These are phyloP conservation scores for Scopulariopsis brevicaulis DNA, from an alignment of 2,329 filamentous ascomycete species.

Conservation along the genomic window DNA sequence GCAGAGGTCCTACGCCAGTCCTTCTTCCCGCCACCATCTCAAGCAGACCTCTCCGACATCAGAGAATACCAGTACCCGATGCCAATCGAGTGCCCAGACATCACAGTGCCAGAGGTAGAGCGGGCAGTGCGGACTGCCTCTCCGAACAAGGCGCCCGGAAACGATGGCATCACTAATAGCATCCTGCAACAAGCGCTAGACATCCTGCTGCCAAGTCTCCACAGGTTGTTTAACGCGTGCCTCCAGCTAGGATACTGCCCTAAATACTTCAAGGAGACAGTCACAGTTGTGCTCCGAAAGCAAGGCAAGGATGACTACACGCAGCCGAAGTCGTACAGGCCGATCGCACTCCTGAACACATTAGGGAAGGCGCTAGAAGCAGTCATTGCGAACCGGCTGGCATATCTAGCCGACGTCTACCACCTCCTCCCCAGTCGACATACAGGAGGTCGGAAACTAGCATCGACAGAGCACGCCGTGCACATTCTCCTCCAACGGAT, in stretches of 20 bases:
- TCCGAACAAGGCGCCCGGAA: slow-evolving; percentile 6
- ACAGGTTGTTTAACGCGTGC: slow-evolving; percentile 9
- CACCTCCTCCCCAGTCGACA: too few species aligned
- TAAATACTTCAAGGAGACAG: slow-evolving; percentile 8
- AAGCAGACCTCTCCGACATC: slow-evolving; percentile 6
- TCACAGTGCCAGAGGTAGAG: neutral
- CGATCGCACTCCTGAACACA: slow-evolving; percentile 9
- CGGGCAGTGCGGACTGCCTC: neutral
- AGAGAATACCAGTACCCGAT: slow-evolving; percentile 2
- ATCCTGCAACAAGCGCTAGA: slow-evolving; percentile 9
- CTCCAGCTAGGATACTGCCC: slow-evolving; percentile 9
- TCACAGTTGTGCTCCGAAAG: slow-evolving; percentile 9
- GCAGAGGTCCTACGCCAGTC: slow-evolving; percentile 3
- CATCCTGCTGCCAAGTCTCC: slow-evolving; percentile 8
- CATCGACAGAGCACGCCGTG: slow-evolving; percentile 7
- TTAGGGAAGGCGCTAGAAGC: slow-evolving; percentile 8
- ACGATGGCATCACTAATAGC: slow-evolving; percentile 11
- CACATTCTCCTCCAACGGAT: slow-evolving; percentile 7
- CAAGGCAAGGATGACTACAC: slow-evolving; percentile 10
- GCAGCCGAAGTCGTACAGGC: slow-evolving; percentile 10
- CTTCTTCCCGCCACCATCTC: slow-evolving; percentile 2
- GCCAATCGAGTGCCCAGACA: slow-evolving; percentile 4
- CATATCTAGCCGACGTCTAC: slow-evolving; percentile 6
- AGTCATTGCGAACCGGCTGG: slow-evolving; percentile 8
- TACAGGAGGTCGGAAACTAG: too few species aligned